Evolutionary conservation across 140 eudicot species (phyloP).

Genomic region (Stevia rebaudiana): DNA sequence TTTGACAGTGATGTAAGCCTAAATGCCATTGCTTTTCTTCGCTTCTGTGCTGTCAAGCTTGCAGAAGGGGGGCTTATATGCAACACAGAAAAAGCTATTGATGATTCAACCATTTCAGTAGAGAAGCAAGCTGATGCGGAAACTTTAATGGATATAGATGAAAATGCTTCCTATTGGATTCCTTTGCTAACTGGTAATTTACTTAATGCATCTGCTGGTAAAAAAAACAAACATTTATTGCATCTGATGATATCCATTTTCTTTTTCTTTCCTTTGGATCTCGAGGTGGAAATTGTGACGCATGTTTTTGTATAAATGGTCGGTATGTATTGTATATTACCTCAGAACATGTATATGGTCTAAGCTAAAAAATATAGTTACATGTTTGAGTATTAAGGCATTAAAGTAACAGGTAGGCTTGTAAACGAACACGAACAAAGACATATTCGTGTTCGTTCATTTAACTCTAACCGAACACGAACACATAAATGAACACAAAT

Average conservation of each 20-base stretch:
- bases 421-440: too few relatives aligned
- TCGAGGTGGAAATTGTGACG: not conserved
- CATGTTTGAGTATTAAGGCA: too few relatives aligned
- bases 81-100: conserved; percentile 45
- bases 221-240: too few relatives aligned
- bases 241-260: not conserved
- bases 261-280: not conserved
- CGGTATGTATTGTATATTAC: not conserved
- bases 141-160: conserved; percentile 46
- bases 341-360: not conserved
- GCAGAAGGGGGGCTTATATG: conserved; percentile 88
- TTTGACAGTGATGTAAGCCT: conserved; percentile 93
- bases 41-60: conserved; percentile 95
- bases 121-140: conserved; percentile 43
- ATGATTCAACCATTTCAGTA: conserved; percentile 33
- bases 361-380: too few relatives aligned
- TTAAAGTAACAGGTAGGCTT: too few relatives aligned
- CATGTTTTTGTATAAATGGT: not conserved
- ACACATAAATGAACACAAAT: too few relatives aligned
- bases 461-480: too few relatives aligned
- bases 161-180: conserved; percentile 62
- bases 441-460: too few relatives aligned
- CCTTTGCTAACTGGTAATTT: conserved; percentile 80
- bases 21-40: conserved; percentile 96
- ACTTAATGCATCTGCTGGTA: not conserved